These are phyloP conservation scores for Peronospora tabacina DNA, from an alignment of 352 stramenopile genomes.

Conservation along the genomic window DNA sequence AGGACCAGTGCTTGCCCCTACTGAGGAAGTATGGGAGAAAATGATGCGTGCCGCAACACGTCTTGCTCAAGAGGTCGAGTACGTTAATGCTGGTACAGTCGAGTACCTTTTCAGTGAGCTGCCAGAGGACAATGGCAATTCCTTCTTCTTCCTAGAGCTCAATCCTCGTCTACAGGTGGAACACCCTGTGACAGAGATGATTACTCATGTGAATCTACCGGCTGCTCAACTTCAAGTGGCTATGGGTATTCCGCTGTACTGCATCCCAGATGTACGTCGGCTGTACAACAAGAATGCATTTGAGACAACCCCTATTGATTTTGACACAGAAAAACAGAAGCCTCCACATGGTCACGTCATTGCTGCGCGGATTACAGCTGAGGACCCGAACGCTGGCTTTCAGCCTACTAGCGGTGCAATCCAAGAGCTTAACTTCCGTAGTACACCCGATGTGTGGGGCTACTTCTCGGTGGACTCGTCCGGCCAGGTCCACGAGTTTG, in stretches of 20 bases:
- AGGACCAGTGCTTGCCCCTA: conserved; percentile 90
- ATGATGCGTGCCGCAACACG: conserved; percentile 98
- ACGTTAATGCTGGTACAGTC: conserved; percentile 98
- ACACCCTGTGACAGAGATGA: conserved; percentile 99
- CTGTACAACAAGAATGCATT: conserved; percentile 95
- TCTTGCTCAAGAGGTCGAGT: conserved; percentile 97
- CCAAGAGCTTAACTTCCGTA: conserved; percentile 99
- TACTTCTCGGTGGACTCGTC: conserved; percentile 99
- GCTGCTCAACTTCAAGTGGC: conserved; percentile 96
- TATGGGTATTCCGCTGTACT: conserved; percentile 98
- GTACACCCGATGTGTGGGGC: conserved; percentile 98
- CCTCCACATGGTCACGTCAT: conserved; percentile 94
- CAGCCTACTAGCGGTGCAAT: conserved; percentile 96
- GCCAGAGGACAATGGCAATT: conserved; percentile 82
- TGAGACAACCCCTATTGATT: conserved; percentile 92
- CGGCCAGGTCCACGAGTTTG: conserved; percentile 99
- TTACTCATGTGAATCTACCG: conserved; percentile 96
- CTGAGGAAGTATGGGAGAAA: conserved; percentile 91
- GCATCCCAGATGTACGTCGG: conserved; percentile 96
- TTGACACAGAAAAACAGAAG: conserved; percentile 82
- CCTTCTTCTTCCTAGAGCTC: conserved; percentile 99
- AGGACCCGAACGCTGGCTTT: conserved; percentile 99
- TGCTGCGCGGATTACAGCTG: conserved; percentile 97
- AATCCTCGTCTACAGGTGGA: conserved; percentile 99
- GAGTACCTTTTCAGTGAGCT: conserved; percentile 99